A percentile compares a stretch with the other conserved stretches of the same genome.
phyloP scores from a whole-genome alignment of 805 yeast genomes.

The Monosporozyma yasuniensis region DNA sequence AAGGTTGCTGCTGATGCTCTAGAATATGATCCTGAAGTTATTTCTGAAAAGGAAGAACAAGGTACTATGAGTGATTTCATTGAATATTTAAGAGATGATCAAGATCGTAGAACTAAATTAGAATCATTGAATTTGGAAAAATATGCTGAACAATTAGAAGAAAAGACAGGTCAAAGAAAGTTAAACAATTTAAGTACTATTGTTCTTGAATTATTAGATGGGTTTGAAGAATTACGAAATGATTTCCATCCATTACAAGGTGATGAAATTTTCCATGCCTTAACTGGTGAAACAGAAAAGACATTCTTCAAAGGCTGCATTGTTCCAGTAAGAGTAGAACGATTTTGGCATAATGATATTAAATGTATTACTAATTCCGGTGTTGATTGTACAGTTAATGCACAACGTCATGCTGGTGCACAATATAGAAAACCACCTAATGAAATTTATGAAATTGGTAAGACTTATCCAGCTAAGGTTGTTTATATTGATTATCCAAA shows the following conservation, averaged over 20 bases:
- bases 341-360: conserved; percentile 35
- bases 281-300: conserved; percentile 77
- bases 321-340: conserved; percentile 65
- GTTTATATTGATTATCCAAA: conserved; percentile 60
- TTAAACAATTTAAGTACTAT: conserved; percentile 29
- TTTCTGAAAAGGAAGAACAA: conserved; percentile 45
- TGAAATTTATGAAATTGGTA: conserved; percentile 48
- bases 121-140: conserved; percentile 85
- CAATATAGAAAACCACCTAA: conserved; percentile 38
- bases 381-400: conserved; percentile 50
- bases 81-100: conserved; percentile 48
- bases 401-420: conserved; percentile 39
- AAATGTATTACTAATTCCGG: conserved; percentile 47
- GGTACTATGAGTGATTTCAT: conserved; percentile 34
- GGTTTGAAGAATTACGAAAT: conserved; percentile 78
- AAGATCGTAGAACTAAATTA: conserved; percentile 70
- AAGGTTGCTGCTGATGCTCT: conserved; percentile 98
- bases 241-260: conserved; percentile 56
- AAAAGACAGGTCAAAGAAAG: conserved; percentile 32
- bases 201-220: conserved; percentile 66
- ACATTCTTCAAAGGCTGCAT: conserved; percentile 60
- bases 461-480: conserved; percentile 80
- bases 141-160: conserved; percentile 82
- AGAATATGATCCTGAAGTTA: conserved; percentile 90
- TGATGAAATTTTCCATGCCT: conserved; percentile 72